Conservation (phyloP, 495 filamentous ascomycete species). For the Xylaria telfairii region DNA sequence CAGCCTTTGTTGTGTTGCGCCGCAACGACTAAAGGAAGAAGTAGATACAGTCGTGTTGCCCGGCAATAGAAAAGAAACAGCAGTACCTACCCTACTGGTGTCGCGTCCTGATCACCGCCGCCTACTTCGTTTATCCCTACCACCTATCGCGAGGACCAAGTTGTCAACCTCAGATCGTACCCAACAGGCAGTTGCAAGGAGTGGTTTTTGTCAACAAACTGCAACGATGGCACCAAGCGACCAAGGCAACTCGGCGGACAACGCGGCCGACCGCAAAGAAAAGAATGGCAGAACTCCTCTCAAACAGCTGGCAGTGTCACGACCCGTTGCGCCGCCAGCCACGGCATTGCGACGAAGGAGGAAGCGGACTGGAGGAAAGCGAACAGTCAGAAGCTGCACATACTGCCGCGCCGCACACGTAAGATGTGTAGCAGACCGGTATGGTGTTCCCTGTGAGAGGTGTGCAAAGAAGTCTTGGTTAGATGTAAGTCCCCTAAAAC, state of each 20-base stretch:
- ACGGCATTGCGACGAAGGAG: constrained; percentile 9
- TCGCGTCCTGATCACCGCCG: background rate
- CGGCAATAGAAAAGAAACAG: background rate
- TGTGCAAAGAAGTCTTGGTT: constrained; percentile 22
- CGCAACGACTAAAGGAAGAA: background rate
- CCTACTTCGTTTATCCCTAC: background rate
- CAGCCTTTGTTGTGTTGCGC: background rate
- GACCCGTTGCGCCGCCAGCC: background rate
- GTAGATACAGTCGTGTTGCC: background rate
- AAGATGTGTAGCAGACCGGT: constrained; percentile 26
- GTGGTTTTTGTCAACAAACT: background rate
- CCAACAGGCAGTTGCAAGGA: background rate
- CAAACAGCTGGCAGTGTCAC: background rate
- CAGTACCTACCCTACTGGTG: no score
- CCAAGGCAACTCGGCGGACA: background rate
- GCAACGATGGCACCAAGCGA: background rate
- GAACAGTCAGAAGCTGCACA: constrained; percentile 20
- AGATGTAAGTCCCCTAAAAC: constrained; percentile 14
- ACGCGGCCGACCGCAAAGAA: background rate
- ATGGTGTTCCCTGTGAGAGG: constrained; percentile 25
- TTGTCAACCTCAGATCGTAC: background rate
- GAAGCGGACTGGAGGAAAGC: constrained; percentile 19
- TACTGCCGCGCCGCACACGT: constrained; percentile 23
- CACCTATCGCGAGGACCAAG: background rate
- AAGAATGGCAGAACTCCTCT: constrained; percentile 22